These are phyloP conservation scores for Colletotrichum limetticola DNA, from an alignment of 2,329 filamentous ascomycete genomes.

Conservation along the genomic window DNA sequence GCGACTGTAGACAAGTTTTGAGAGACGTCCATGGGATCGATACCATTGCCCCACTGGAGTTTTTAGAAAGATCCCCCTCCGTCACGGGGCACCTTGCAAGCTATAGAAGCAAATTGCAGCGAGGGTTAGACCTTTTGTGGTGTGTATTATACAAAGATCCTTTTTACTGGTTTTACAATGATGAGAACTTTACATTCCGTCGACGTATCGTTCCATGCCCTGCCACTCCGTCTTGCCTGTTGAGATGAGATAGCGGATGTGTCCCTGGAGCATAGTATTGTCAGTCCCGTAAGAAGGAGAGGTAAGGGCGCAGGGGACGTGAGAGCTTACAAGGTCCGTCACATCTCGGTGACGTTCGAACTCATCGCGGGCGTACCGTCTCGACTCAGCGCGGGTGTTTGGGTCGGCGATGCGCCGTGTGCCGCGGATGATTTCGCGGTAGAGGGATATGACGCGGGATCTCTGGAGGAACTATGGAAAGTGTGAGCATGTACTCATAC, in stretches of 20 bases:
- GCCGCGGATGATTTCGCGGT: constrained; percentile 67
- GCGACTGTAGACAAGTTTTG: not conserved
- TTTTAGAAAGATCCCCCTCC: not conserved
- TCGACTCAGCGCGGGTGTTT: constrained; percentile 64
- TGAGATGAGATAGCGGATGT: constrained; percentile 72
- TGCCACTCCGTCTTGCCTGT: constrained; percentile 76
- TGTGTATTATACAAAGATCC: constrained; percentile 23
- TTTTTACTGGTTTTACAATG: not conserved
- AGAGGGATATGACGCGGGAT: constrained; percentile 64
- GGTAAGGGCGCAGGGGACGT: not conserved
- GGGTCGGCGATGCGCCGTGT: constrained; percentile 63
- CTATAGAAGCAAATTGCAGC: not conserved
- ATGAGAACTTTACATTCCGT: constrained; percentile 50
- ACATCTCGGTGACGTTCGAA: constrained; percentile 69
- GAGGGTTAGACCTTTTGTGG: not conserved
- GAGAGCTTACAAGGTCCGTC: constrained; percentile 62
- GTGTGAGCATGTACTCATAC: not conserved
- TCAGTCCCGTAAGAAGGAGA: not conserved
- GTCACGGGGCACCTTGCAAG: not conserved
- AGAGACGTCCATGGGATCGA: not conserved
- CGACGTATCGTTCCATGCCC: constrained; percentile 67
- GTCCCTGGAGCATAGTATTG: constrained; percentile 51
- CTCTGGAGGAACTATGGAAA: constrained; percentile 67
- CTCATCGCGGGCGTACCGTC: constrained; percentile 67
- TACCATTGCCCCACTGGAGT: not conserved